Base-by-base conservation (phyloP, 129 eudicot genomes). In the Arctium lappa region DNA sequence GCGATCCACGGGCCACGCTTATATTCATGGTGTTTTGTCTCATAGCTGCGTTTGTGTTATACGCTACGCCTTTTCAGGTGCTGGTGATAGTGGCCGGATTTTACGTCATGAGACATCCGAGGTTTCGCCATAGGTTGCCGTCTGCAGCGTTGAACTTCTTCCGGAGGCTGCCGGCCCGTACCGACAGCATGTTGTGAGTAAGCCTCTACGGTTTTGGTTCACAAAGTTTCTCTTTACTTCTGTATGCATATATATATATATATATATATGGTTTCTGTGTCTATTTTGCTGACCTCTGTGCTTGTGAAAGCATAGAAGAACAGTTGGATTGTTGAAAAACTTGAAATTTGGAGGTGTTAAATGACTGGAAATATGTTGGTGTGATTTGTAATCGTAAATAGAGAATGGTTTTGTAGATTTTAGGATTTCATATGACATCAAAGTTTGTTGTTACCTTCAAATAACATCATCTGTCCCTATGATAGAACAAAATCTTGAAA, bases 21-120 rank as follows among this genome's bases (percentile, higher is more conserved):
- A 80, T 94, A 73, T 94, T 90, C 78, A 81, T 94, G 89, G 72
- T 73, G 27, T 89, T 94, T 81, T 94, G 98, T 81, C 85, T 94
- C 0, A 69, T 90, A 75, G 91, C 92, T 16, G 93, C 98, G 2
- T 40, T 87, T 74, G 91, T 91, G 63, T 83, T 94, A 78, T 94
- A 88, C 36, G 82, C 53, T 2, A 91, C 93, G 5, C 98, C 98
- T 73, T 91, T 94, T 44, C 91, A 87, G 87, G 88, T 92, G 69
- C 81, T 94, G 77, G 86, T 86, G 73, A 69, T 63, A 27, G 16
- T 84, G 69, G 74, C 80, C 8, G 97, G 97, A 10, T 85, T 88
- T 37, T 94, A 94, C 48, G 89, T 79, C 7, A 92, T 94, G 98
- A 92, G 98, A 87, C 98, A 94, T 78, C 98, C 98, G 6, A 94